phyloP scores from a whole-genome alignment of 2,329 filamentous ascomycete species.

The Gyromitra esculenta region DNA sequence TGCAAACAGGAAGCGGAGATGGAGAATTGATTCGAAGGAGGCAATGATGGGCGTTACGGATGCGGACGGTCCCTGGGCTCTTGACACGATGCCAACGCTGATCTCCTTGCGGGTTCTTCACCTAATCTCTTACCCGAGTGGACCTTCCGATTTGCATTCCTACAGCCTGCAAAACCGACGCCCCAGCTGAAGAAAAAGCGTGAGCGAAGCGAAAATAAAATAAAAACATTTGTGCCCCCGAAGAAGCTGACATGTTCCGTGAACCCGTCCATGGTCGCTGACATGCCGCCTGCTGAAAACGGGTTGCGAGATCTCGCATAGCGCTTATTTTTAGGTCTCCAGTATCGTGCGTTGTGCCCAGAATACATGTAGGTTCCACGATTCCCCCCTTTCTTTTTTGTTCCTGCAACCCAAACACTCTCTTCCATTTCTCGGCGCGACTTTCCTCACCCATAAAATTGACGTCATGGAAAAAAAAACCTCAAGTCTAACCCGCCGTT shows the following conservation, averaged over 20 bases:
- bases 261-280: constrained; percentile 13
- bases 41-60: constrained; percentile 9
- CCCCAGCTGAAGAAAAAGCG: background rate
- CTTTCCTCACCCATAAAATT: background rate
- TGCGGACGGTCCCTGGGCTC: constrained; percentile 2
- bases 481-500: constrained; percentile 1
- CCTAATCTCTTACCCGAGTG: constrained; percentile 8
- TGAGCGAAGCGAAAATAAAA: background rate
- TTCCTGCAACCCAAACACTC: background rate
- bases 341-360: background rate
- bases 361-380: constrained; percentile 19
- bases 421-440: background rate
- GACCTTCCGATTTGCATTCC: constrained; percentile 32
- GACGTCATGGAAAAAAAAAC: constrained; percentile 35
- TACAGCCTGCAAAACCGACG: constrained; percentile 16
- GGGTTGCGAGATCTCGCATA: constrained; percentile 30
- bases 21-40: constrained; percentile 20
- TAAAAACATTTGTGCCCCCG: constrained; percentile 8
- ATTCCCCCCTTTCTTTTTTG: constrained; percentile 3
- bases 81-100: constrained; percentile 32
- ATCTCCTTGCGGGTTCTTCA: background rate
- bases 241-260: constrained; percentile 18
- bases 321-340: constrained; percentile 39
- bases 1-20: constrained; percentile 15
- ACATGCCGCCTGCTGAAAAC: constrained; percentile 14